Conservation (phyloP, 345 rosid species). For the Rhodomyrtus tomentosa region DNA sequence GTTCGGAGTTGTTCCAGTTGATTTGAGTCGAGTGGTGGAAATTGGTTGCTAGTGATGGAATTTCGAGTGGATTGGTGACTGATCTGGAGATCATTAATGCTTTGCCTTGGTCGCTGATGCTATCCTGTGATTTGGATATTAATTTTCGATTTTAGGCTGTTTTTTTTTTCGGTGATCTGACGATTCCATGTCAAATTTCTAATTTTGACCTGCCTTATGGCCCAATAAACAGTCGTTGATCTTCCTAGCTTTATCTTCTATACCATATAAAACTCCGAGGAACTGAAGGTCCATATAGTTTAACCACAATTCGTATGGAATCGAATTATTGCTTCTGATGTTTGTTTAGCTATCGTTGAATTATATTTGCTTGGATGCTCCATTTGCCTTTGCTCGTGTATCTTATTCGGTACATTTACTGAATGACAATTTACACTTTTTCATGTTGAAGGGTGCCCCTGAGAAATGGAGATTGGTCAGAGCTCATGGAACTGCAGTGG, state of each 20-base stretch:
- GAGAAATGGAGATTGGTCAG: constrained; percentile 76
- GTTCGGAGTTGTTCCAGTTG: neutral
- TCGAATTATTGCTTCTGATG: neutral
- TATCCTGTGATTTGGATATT: neutral
- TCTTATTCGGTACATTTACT: neutral
- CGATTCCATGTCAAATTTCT: neutral
- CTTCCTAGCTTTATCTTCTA: neutral
- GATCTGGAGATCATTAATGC: neutral
- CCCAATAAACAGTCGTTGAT: neutral
- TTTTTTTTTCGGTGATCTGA: neutral
- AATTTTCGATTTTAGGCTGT: neutral
- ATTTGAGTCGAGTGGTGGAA: neutral
- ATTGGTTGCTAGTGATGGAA: neutral
- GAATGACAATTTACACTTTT: neutral
- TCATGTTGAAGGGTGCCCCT: constrained; percentile 45
- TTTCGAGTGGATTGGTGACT: neutral
- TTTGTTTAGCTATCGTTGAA: neutral
- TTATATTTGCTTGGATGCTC: neutral
- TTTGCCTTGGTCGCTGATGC: neutral
- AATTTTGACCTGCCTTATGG: neutral
- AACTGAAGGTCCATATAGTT: neutral
- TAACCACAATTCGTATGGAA: neutral
- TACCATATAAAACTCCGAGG: neutral
- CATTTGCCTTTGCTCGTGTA: neutral
- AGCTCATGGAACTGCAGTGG: constrained; percentile 92